Evolutionary conservation across 352 stramenopile genomes (phyloP), one percentile per base, ranked within the genome.

Genomic region (Lagenidium giganteum): DNA sequence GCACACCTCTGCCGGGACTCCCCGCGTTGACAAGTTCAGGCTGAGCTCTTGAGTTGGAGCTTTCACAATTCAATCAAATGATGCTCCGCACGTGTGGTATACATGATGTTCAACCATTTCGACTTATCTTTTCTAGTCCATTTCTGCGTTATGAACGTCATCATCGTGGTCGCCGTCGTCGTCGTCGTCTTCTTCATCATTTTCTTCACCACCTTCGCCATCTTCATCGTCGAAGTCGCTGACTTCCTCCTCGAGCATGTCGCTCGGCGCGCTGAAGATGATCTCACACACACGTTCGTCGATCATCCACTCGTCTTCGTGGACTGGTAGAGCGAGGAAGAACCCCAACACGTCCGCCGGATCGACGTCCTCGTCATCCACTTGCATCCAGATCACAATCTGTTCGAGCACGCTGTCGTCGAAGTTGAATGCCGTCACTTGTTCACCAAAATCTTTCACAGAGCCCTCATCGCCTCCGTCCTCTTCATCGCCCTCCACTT

Each of bases 261-360:
- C 72, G 30, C 55, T 61, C 5, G 51, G 57, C 3, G 57, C 42
- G 43, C 60, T 65, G 47, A 89, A 89, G 4, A 89, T 60, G 31
- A 87, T 86, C 54, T 85, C 64, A 18, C 73, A 84, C 42, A 91
- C 64, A 35, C 78, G 78, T 23, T 91, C 75, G 52, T 91, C 78
- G 11, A 91, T 43, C 16, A 72, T 64, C 78, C 78, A 91, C 49
- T 91, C 78, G 44, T 88, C 78, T 42, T 91, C 78, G 35, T 70
- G 65, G 26, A 83, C 58, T 9, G 78, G 78, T 37, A 87, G 42
- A 38, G 72, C 73, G 27, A 87, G 47, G 47, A 88, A 84, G 42
- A 88, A 91, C 18, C 69, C 61, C 11, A 87, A 58, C 39, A 80
- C 60, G 32, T 88, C 70, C 1, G 77, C 61, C 1, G 68, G 64